phyloP scores from a whole-genome alignment of 805 yeast genomes.

The Lachancea cidri region DNA sequence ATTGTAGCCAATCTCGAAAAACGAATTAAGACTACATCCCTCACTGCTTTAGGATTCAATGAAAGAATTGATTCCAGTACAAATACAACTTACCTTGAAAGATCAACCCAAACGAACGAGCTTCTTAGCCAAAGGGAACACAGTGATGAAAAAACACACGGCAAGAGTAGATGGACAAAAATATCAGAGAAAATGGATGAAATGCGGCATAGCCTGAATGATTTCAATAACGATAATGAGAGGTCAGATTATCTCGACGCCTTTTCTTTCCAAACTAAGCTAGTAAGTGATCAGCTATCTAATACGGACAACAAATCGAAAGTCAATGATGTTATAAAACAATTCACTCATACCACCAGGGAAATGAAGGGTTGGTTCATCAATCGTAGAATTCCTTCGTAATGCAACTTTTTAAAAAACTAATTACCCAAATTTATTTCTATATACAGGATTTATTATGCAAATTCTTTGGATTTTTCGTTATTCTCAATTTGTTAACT shows the following conservation, averaged over 20 bases:
- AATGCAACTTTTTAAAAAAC: background rate
- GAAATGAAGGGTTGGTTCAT: constrained; percentile 39
- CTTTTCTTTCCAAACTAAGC: constrained; percentile 28
- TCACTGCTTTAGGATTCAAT: constrained; percentile 40
- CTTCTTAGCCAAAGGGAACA: too few species aligned
- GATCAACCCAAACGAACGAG: constrained; percentile 24
- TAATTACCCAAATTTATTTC: background rate
- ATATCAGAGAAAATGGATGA: constrained; percentile 27
- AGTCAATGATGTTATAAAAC: constrained; percentile 9
- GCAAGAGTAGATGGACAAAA: constrained; percentile 13
- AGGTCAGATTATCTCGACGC: constrained; percentile 21
- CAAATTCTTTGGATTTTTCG: background rate
- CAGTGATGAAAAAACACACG: background rate
- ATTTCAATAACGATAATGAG: constrained; percentile 19
- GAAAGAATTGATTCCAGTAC: constrained; percentile 36
- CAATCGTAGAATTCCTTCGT: constrained; percentile 32
- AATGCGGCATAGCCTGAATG: constrained; percentile 29
- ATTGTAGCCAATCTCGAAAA: constrained; percentile 26
- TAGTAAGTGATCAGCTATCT: constrained; percentile 19
- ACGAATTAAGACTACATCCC: constrained; percentile 33
- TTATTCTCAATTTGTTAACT: constrained; percentile 9
- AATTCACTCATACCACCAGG: constrained; percentile 30
- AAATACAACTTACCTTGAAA: constrained; percentile 20
- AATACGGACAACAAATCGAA: constrained; percentile 3
- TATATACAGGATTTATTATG: constrained; percentile 8